Evolutionary conservation across 2,329 filamentous ascomycete genomes (phyloP).

Genomic region (Didymella glomerata): DNA sequence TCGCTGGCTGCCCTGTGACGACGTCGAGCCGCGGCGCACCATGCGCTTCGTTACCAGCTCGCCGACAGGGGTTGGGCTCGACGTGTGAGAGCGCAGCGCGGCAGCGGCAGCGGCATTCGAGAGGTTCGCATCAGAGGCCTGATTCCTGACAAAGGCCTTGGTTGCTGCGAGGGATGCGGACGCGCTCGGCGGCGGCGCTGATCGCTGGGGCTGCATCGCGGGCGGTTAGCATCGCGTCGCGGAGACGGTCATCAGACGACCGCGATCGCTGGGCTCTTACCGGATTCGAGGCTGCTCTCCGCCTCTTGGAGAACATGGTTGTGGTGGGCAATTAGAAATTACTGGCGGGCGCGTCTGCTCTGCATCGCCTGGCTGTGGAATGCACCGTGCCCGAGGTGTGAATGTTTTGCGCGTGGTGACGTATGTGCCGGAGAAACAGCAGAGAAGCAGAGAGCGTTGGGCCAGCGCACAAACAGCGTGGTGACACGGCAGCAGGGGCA

Average conservation of each 20-base stretch:
- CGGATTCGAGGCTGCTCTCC: constrained; percentile 46
- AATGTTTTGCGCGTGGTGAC: constrained; percentile 23
- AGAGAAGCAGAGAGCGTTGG: constrained; percentile 6
- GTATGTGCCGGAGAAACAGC: constrained; percentile 24
- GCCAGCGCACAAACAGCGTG: constrained; percentile 17
- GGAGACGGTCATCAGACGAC: constrained; percentile 14
- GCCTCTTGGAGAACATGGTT: constrained; percentile 45
- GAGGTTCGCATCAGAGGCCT: constrained; percentile 70
- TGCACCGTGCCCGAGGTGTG: constrained; percentile 13
- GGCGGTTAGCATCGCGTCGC: constrained; percentile 31
- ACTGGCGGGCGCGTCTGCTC: constrained; percentile 29
- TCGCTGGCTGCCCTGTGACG: constrained; percentile 64
- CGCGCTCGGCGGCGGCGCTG: constrained; percentile 65
- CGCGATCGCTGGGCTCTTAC: constrained; percentile 28
- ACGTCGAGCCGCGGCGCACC: constrained; percentile 74
- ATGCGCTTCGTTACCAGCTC: constrained; percentile 90
- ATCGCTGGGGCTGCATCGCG: constrained; percentile 43
- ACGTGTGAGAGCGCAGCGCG: constrained; percentile 79
- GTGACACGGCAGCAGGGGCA: constrained; percentile 16
- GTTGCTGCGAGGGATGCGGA: constrained; percentile 82
- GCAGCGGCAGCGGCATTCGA: constrained; percentile 88
- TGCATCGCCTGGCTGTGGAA: constrained; percentile 33
- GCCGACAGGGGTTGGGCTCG: constrained; percentile 79
- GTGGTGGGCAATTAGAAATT: constrained; percentile 32
- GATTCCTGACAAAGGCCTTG: constrained; percentile 78